These are phyloP conservation scores for Saccharomycopsis capsularis DNA, from an alignment of 805 yeast genomes.

Conservation along the genomic window DNA sequence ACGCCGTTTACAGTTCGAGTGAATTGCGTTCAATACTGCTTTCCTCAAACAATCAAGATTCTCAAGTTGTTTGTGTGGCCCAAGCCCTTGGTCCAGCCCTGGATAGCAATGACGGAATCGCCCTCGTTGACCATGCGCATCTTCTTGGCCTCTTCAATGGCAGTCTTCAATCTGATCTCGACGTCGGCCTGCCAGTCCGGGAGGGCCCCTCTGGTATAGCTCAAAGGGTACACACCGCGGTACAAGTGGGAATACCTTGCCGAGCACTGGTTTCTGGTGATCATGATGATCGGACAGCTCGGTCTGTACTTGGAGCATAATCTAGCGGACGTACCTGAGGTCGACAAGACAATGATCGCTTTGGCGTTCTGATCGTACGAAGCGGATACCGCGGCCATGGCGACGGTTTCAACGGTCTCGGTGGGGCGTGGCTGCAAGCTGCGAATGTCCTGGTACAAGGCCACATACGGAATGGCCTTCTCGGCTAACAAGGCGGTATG, in stretches of 20 bases:
- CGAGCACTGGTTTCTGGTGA: constrained; percentile 88
- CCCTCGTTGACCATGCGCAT: constrained; percentile 83
- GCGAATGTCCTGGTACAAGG: constrained; percentile 82
- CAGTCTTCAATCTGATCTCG: constrained; percentile 89
- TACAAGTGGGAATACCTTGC: constrained; percentile 95
- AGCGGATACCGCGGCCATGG: constrained; percentile 94
- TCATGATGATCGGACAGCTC: constrained; percentile 93
- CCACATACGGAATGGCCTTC: constrained; percentile 86
- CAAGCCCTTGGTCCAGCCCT: constrained; percentile 98
- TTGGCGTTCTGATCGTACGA: constrained; percentile 93
- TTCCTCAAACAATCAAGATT: constrained; percentile 73
- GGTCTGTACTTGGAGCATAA: constrained; percentile 97
- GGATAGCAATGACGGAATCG: constrained; percentile 88
- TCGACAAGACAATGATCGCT: constrained; percentile 93
- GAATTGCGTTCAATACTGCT: too few relatives aligned
- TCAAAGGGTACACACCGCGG: constrained; percentile 98
- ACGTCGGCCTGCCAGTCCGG: constrained; percentile 95
- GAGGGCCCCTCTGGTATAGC: constrained; percentile 51
- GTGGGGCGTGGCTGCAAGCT: constrained; percentile 81
- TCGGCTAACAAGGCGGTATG: constrained; percentile 95
- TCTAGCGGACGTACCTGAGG: constrained; percentile 94
- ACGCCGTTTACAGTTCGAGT: too few relatives aligned
- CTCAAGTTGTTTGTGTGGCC: constrained; percentile 99
- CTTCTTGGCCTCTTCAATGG: constrained; percentile 80
- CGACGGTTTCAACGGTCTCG: constrained; percentile 91